Evolutionary conservation across 768 basidiomycete genomes (phyloP), one percentile per base, ranked within the genome.

Genomic region (Asterophora parasitica): DNA sequence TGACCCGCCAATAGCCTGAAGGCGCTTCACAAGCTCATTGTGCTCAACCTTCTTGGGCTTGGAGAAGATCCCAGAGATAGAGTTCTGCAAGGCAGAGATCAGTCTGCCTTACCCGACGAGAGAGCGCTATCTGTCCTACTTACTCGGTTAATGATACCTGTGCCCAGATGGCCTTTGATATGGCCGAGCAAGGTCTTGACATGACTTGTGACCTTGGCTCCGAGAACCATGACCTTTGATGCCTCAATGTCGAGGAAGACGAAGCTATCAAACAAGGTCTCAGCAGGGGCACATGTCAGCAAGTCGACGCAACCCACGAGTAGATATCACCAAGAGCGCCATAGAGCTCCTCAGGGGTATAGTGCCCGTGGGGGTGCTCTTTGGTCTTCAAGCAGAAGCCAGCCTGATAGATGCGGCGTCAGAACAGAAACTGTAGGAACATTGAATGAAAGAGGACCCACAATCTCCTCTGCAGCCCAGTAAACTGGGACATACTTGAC

Each of bases 221-320:
- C 72, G 17, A 81, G 58, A 16, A 75, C 70, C 75, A 83, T 76
- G 23, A 80, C 64, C 55, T 80, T 78, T 1, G 77, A 70, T 1
- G 76, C 58, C 43, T 86, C 85, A 16, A 80, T 68, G 43, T 89
- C 80, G 28, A 90, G 74, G 79, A 91, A 92, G 49, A 92, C 67
- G 61, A 77, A 89, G 34, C 88, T 90, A 53, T 4, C 15, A 23
- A 23, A 23, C 9, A 27, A 13, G 45, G n/a, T 48, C n/a, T 37
- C 15, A 28, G n/a, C 39, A 26, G 4, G 16, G 12, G 23, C n/a
- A 15, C 12, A 10, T 16, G 20, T 16, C 26, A 16, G 4, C 5
- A 10, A 10, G 38, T 42, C 26, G 4, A 35, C 46, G 28, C 20
- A 4, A 65, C 81, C 54, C 49, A 88, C 82, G 78, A 66, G 63